Base-by-base conservation (phyloP, 805 yeast genomes). In the Komagataella populi region DNA sequence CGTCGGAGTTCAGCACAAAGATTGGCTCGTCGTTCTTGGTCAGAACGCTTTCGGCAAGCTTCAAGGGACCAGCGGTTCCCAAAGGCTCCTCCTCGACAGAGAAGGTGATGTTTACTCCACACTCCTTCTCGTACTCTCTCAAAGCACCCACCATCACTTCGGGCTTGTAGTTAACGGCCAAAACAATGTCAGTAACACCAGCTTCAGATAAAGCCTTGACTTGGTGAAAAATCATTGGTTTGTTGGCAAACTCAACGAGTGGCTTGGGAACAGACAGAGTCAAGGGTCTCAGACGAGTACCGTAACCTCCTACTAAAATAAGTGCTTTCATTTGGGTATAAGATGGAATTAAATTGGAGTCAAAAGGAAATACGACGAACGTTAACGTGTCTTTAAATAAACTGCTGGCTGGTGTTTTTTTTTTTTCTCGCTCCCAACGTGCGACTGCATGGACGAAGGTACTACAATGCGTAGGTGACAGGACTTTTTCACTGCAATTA, bases 41-140 rank as follows among this genome's bases (percentile, higher is more conserved):
- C 70, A 93, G 79, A 54, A 93, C 83, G 58, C 84, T 78, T 76
- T 90, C 97, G 60, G 99, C 99, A 63, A 93, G 84, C 73, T 89
- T 91, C 69, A 93, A 80, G 59, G 99, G 99, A 70, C 99, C 99
- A 60, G 98, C 99, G 59, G 99, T 93, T 60, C 98, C 99, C 68
- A 93, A 81, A 55, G 99, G 99, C 77, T 93, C 99, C 68, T 91
- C 93, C 77, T 93, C 99, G 59, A 93, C 97, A 55, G 96, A 88
- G 74, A 95, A 93, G 52, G 97, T 89, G 73, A 93, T 93, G 62
- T 77, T 74, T 58, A 93, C 96, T 70, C 96, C 97, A 72, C 87
- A 93, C 70, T 83, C 88, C 66, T 83, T 75, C 76, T 93, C 98
- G 80, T 91, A 93, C 73, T 90, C 81, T 73, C 93, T 78, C 66